Evolutionary conservation across 2,329 filamentous ascomycete species (phyloP), one percentile per base, ranked within the genome.

Genomic region (Bipolaris gigantea): DNA sequence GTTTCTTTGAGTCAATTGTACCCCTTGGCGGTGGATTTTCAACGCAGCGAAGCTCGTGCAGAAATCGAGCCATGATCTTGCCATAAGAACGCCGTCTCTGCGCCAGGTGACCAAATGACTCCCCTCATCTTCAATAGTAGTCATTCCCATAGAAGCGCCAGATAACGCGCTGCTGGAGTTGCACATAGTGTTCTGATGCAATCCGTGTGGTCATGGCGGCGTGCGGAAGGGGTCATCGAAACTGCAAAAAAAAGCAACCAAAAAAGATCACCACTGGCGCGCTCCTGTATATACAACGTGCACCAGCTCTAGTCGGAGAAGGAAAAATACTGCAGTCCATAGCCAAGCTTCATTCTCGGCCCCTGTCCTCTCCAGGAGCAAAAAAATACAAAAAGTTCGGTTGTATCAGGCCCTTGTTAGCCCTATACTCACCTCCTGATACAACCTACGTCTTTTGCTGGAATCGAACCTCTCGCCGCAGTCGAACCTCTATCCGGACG

Each of bases 391-490:
- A 21, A 47, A 47, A 30, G 45, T 48, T 48, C 45, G 21, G 19
- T 19, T 32, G 35, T 35, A 45, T 27, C 42, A 35, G 32, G 42
- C 5, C 36, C 36, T 16, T 21, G 33, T 47, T 30, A 30, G 33
- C 27, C 34, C 19, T 8, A 47, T 47, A 47, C 44, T 19, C 15
- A 47, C 44, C 44, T 36, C 21, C 23, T 27, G 33, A 13, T 38
- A 35, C 41, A 44, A 18, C 19, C 19, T 38, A 47, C 44, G 8
- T 30, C 43, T 36, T 36, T 33, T 13, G 27, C 27, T 27, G 41
- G 33, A 46, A 46, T 46, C 33, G 43, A 46, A 46, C 43, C 43
- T 46, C 43, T 46, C 33, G 43, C 43, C 43, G 43, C 32, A 46
- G 43, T 21, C 43, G 43, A 45, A 45, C 30, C 42, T 34, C 27